Conservation (phyloP, 768 basidiomycete genomes). For the Boletellus ananas region DNA sequence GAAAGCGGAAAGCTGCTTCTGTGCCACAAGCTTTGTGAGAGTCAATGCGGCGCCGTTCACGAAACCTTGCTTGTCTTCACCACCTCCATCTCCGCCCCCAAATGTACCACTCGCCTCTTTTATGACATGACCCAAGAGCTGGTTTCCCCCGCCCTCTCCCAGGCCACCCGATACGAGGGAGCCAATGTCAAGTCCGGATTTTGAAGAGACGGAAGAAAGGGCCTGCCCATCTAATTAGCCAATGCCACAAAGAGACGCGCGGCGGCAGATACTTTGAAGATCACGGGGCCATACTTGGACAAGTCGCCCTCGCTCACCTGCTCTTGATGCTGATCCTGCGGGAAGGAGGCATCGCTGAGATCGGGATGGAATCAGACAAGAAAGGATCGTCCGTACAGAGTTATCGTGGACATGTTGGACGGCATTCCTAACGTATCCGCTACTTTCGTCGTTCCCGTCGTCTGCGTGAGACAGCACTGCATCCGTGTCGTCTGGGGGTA, state of each 20-base stretch:
- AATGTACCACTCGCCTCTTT: slow-evolving; percentile 74
- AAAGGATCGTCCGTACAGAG: slow-evolving; percentile 5
- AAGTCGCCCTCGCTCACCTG: slow-evolving; percentile 8
- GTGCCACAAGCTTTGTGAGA: slow-evolving; percentile 76
- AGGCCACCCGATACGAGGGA: slow-evolving; percentile 28
- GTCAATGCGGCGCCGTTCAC: slow-evolving; percentile 85
- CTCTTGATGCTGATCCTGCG: slow-evolving; percentile 16
- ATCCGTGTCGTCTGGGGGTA: slow-evolving; percentile 53
- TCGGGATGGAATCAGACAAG: not conserved
- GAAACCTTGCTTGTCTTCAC: slow-evolving; percentile 71
- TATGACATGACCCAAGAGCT: slow-evolving; percentile 87
- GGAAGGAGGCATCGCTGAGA: slow-evolving; percentile 1
- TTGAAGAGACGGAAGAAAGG: slow-evolving; percentile 11
- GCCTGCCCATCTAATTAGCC: slow-evolving; percentile 15
- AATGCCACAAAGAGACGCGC: not conserved
- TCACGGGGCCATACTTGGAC: slow-evolving; percentile 20
- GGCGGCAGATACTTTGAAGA: slow-evolving; percentile 10
- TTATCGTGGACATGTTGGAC: slow-evolving; percentile 22
- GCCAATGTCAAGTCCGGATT: slow-evolving; percentile 32
- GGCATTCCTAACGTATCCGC: slow-evolving; percentile 13
- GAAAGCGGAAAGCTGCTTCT: slow-evolving; percentile 44
- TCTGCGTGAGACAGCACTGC: slow-evolving; percentile 55
- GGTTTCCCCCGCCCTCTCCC: slow-evolving; percentile 47
- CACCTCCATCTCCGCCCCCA: slow-evolving; percentile 57
- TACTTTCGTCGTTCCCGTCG: slow-evolving; percentile 4